Base-by-base conservation (phyloP, 75 land plant species). In the Sequoia sempervirens region DNA sequence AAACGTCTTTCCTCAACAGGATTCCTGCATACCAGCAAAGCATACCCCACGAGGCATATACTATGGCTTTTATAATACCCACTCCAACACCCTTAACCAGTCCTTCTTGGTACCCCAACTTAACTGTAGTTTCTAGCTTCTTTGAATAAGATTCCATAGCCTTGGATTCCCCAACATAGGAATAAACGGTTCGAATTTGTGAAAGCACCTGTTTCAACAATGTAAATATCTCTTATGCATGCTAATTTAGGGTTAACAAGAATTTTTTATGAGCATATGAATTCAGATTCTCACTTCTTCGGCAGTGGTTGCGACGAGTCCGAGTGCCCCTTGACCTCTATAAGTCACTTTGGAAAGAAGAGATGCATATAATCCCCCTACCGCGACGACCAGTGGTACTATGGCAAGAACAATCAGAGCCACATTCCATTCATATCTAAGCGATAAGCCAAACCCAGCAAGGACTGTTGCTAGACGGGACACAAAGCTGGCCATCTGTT, bases 121-220 rank as follows among this genome's bases (percentile, higher is more conserved):
- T 84, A 58, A 88, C 83, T 13, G 97, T 86, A 14, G 68, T 80
- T 43, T 88, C 85, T n/a, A 93, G 85, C 20, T 85, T 41, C 26
- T 86, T 47, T 47, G 11, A 47, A 47, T 47, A 47, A 47, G 10
- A 47, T 47, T 47, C 50, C 50, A 47, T 47, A 50, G 90, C 68
- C 73, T 84, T 81, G 45, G 78, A 88, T 85, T 95, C 97, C 23
- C 90, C 93, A 2, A 92, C 92, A 66, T 89, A 95, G 0, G 97
- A 87, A 53, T 82, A 69, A 43, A 95, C 97, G 3, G 94, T 95
- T 82, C 93, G 86, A 41, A 95, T 91, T 41, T 91, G 85, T 66
- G 90, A 83, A 40, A 95, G 87, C 70, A 90, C 90, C 87, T 95
- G 93, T 81, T 93, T 90, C 8, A 91, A 91, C 58, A 93, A 61